These are phyloP conservation scores for Scheffersomyces coipomensis DNA, from an alignment of 805 yeast genomes.

Conservation along the genomic window DNA sequence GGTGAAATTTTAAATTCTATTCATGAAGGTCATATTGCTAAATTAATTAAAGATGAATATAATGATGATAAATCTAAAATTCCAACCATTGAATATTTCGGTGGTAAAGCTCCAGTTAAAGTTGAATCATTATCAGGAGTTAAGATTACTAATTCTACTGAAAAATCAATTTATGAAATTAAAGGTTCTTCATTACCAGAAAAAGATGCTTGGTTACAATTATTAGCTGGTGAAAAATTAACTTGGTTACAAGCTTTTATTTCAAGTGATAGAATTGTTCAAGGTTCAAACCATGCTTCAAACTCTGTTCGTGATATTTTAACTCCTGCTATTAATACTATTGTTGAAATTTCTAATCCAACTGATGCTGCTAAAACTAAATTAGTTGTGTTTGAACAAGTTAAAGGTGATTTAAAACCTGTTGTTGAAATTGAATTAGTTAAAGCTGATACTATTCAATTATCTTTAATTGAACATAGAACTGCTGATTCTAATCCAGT, in stretches of 20 bases:
- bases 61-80: slow-evolving; percentile 65
- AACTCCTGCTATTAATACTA: slow-evolving; percentile 63
- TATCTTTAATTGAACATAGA: slow-evolving; percentile 83
- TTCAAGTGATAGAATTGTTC: slow-evolving; percentile 76
- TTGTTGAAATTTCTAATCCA: slow-evolving; percentile 55
- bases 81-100: slow-evolving; percentile 89
- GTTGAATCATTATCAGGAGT: slow-evolving; percentile 18
- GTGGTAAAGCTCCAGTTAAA: slow-evolving; percentile 51
- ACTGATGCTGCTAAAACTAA: slow-evolving; percentile 49
- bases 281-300: slow-evolving; percentile 73
- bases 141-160: slow-evolving; percentile 12
- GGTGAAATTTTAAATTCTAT: slow-evolving; percentile 83
- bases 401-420: slow-evolving; percentile 67
- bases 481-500: slow-evolving; percentile 75
- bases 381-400: slow-evolving; percentile 64
- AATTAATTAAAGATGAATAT: slow-evolving; percentile 68
- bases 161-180: slow-evolving; percentile 36
- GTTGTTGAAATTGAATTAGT: slow-evolving; percentile 62
- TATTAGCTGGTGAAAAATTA: slow-evolving; percentile 74
- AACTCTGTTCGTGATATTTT: slow-evolving; percentile 82
- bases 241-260: slow-evolving; percentile 93
- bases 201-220: slow-evolving; percentile 62
- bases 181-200: slow-evolving; percentile 30
- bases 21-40: slow-evolving; percentile 84
- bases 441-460: slow-evolving; percentile 54